These are phyloP conservation scores for Pontederia paniculata DNA, from an alignment of 176 grass and related monocot genomes.

Conservation along the genomic window DNA sequence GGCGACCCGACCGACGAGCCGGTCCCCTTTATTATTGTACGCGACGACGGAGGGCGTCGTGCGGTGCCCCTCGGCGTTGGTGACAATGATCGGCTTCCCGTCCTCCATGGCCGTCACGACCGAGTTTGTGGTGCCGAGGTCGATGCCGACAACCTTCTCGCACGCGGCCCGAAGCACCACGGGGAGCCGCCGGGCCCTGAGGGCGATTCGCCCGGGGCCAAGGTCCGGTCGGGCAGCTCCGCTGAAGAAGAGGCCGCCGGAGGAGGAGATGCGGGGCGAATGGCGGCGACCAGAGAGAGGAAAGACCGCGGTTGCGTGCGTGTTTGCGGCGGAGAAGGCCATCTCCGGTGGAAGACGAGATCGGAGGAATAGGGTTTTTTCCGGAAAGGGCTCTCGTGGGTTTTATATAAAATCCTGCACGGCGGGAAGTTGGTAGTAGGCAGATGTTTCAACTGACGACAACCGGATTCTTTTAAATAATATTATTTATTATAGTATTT, in stretches of 20 bases:
- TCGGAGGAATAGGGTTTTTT: no score
- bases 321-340: slow-evolving; percentile 18
- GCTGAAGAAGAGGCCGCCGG: slow-evolving; percentile 41
- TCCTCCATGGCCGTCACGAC: slow-evolving; percentile 93
- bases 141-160: slow-evolving; percentile 97
- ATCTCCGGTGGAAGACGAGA: not conserved
- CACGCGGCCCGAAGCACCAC: slow-evolving; percentile 45
- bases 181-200: slow-evolving; percentile 9
- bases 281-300: slow-evolving; percentile 29
- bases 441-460: no score
- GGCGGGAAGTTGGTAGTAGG: no score
- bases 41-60: slow-evolving; percentile 90
- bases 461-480: no score
- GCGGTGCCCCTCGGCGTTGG: slow-evolving; percentile 80
- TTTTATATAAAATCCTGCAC: no score
- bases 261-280: slow-evolving; percentile 7
- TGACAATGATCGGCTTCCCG: slow-evolving; percentile 84
- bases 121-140: slow-evolving; percentile 87
- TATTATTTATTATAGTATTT: no score
- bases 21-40: slow-evolving; percentile 74
- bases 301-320: slow-evolving; percentile 20
- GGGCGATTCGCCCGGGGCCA: slow-evolving; percentile 5
- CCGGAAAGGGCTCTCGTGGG: no score
- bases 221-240: not conserved
- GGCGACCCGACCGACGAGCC: slow-evolving; percentile 73